A percentile compares a stretch with the other conserved stretches of the same genome.
Conservation (phyloP, 2,329 filamentous ascomycete genomes). For the Apiospora pterosperma region DNA sequence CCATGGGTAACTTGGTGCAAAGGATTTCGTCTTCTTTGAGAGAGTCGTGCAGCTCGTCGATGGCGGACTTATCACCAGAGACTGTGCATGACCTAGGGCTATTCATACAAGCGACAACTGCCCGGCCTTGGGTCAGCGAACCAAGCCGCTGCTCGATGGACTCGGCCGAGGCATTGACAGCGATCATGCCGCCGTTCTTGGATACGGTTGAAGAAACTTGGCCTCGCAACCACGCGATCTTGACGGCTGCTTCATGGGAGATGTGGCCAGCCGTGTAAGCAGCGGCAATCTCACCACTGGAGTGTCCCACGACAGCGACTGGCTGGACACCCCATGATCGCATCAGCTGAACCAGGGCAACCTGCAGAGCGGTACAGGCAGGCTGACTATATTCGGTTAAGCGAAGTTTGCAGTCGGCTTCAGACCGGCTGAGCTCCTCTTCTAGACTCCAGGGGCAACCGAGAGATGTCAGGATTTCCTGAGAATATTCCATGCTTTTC, state of each 20-base stretch:
- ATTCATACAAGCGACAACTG: constrained; percentile 42
- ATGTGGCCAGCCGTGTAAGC: constrained; percentile 37
- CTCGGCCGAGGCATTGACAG: constrained; percentile 29
- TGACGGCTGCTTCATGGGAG: constrained; percentile 34
- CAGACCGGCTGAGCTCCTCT: constrained; percentile 29
- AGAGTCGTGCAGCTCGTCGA: constrained; percentile 26
- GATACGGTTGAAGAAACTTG: constrained; percentile 23
- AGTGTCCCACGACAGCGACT: constrained; percentile 38
- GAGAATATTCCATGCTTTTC: constrained; percentile 32
- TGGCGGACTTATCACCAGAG: constrained; percentile 31
- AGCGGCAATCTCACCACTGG: constrained; percentile 45
- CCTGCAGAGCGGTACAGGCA: constrained; percentile 38
- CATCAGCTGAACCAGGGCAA: constrained; percentile 39
- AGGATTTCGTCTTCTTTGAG: constrained; percentile 30
- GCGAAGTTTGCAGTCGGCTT: constrained; percentile 22
- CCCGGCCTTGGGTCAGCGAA: constrained; percentile 11
- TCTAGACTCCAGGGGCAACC: constrained; percentile 30
- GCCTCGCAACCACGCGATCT: constrained; percentile 39
- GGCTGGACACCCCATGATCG: constrained; percentile 29
- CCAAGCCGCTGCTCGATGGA: constrained; percentile 26
- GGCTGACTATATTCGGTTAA: constrained; percentile 36
- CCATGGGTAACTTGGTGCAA: constrained; percentile 32
- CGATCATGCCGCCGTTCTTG: constrained; percentile 39
- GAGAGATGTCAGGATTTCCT: constrained; percentile 26
- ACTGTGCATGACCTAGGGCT: constrained; percentile 40